Evolutionary conservation across 352 stramenopile species (phyloP), one percentile per base, ranked within the genome.

Genomic region (Hyaloperonospora brassicae): DNA sequence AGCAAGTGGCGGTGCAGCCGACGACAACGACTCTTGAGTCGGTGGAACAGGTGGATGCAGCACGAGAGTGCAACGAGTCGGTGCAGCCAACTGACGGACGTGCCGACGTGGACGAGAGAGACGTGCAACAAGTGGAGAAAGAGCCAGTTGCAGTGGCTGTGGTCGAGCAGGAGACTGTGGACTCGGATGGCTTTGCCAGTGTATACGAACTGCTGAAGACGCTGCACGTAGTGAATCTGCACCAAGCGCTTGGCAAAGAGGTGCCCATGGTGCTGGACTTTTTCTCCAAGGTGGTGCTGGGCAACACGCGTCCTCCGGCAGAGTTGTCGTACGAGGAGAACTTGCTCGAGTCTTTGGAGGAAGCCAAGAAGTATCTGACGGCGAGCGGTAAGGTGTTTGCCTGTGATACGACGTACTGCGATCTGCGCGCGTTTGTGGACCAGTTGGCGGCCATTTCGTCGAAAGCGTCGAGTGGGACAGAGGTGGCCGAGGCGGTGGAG

Each of bases 241-340:
- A 89, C 54, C 78, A 90, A 36, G 68, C 71, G 9, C 55, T 89
- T 40, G 72, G 73, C 10, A 78, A 89, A 46, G 78, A 90, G 9
- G 74, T 93, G 14, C 83, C 83, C 2, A 86, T 86, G 62, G 83
- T 88, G 42, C 56, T 93, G 24, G 83, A 93, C 55, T 93, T 86
- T 55, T 93, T 89, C 49, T 81, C 76, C 24, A 90, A 93, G 68
- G 73, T 90, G 8, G 38, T 93, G 52, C 61, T 90, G n/a, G 83
- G 83, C 44, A 88, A 80, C 46, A 93, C 83, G 12, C 80, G 83
- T 4, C 79, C 79, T 1, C 78, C 79, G 4, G 80, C 76, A 4
- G 83, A 93, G 55, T 48, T 93, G 17, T 80, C 79, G 23, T 93
- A 89, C 46, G 65, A 74, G 13, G 80, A 89, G 40, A 93, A 93